Conservation (phyloP, 768 basidiomycete species). For the Pleurotus cornucopiae region DNA sequence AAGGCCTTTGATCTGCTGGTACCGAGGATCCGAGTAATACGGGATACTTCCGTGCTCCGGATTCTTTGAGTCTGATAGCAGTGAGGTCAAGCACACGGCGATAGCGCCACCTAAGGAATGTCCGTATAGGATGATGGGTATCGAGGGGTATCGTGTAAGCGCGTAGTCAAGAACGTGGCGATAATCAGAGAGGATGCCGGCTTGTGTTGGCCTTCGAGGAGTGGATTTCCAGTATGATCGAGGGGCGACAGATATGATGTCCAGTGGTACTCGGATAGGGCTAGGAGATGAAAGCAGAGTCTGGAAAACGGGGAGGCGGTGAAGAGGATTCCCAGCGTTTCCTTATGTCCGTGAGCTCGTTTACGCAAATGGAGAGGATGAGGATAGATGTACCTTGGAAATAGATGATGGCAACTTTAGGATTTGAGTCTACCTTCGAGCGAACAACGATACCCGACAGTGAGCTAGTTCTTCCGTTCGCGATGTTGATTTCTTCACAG, state of each 20-base stretch:
- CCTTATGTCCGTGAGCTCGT: slow-evolving; percentile 27
- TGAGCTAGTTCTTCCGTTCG: not conserved
- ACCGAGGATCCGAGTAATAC: not conserved
- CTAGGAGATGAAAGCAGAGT: slow-evolving; percentile 19
- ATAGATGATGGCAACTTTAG: slow-evolving; percentile 17
- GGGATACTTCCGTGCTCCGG: not conserved
- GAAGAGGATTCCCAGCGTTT: slow-evolving; percentile 48
- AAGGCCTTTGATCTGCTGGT: slow-evolving; percentile 26
- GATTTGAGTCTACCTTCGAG: not conserved
- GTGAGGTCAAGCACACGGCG: slow-evolving; percentile 32
- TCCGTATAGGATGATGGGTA: slow-evolving; percentile 35
- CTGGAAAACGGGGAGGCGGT: slow-evolving; percentile 39
- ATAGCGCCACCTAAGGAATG: slow-evolving; percentile 47
- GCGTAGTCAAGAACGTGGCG: slow-evolving; percentile 25
- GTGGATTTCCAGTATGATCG: slow-evolving; percentile 50
- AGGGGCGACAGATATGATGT: slow-evolving; percentile 38
- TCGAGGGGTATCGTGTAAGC: slow-evolving; percentile 25
- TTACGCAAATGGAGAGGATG: not conserved
- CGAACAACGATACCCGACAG: slow-evolving; percentile 16
- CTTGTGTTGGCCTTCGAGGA: slow-evolving; percentile 30
- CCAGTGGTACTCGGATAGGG: slow-evolving; percentile 8
- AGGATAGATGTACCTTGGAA: slow-evolving; percentile 18
- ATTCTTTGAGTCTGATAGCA: slow-evolving; percentile 9
- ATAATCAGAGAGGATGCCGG: slow-evolving; percentile 38
- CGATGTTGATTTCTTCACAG: slow-evolving; percentile 16